phyloP scores from a whole-genome alignment of 805 yeast genomes.

The Maudiozyma bulderi region DNA sequence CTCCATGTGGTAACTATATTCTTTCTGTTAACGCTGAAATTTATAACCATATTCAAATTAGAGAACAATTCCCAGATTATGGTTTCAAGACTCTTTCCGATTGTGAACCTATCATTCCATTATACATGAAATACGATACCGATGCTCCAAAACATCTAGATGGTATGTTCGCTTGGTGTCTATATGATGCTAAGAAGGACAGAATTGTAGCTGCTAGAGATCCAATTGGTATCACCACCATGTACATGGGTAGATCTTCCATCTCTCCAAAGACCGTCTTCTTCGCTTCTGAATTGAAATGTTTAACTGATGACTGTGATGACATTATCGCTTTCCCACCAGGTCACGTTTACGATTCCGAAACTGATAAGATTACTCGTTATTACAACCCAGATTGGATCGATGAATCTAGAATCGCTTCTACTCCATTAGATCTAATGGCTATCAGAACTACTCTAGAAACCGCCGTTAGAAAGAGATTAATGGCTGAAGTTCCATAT shows the following conservation, averaged over 20 bases:
- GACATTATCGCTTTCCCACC: slow-evolving; percentile 92
- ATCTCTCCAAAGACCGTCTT: slow-evolving; percentile 62
- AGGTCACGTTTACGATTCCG: slow-evolving; percentile 92
- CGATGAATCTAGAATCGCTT: slow-evolving; percentile 70
- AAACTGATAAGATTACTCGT: slow-evolving; percentile 74
- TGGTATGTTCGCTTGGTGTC: slow-evolving; percentile 96
- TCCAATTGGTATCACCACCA: slow-evolving; percentile 93
- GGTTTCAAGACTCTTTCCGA: slow-evolving; percentile 78
- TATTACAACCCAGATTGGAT: slow-evolving; percentile 94
- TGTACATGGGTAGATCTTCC: slow-evolving; percentile 84
- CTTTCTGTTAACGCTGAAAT: slow-evolving; percentile 96
- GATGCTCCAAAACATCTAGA: slow-evolving; percentile 91
- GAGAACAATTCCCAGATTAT: slow-evolving; percentile 68
- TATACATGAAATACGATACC: slow-evolving; percentile 73
- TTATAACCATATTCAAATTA: slow-evolving; percentile 87
- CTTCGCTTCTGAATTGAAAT: slow-evolving; percentile 92
- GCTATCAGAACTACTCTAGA: slow-evolving; percentile 74
- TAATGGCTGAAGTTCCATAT: slow-evolving; percentile 98
- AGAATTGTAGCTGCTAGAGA: slow-evolving; percentile 95
- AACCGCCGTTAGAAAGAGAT: slow-evolving; percentile 93
- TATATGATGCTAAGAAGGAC: slow-evolving; percentile 76
- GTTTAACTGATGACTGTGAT: slow-evolving; percentile 92
- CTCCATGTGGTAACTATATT: slow-evolving; percentile 60
- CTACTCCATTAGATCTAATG: slow-evolving; percentile 63
- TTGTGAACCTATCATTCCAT: slow-evolving; percentile 96